Evolutionary conservation across 441 rosid genomes (phyloP), one percentile per base, ranked within the genome.

Genomic region (Daphne laureola): DNA sequence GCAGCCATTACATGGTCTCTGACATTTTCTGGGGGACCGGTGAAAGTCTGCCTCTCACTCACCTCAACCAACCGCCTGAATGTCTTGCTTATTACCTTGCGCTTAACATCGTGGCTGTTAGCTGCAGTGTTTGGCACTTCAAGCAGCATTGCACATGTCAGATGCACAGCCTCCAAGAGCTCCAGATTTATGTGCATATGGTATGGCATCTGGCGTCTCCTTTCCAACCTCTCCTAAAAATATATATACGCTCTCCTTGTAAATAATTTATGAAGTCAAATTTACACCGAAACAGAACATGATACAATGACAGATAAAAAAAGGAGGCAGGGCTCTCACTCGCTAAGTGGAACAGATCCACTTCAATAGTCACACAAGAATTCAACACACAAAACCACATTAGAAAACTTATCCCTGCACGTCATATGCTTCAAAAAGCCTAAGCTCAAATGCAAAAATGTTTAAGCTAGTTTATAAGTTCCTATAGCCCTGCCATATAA

Each of bases 101-200:
- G 73, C 67, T 77, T 81, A 31, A 69, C 74, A 54, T 77, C 80
- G 17, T 69, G 72, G 38, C 51, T 65, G 66, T 77, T 78, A 56
- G 85, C 87, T 26, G 87, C 87, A 78, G 81, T 81, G 74, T 73
- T 77, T 9, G 87, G 83, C 44, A 84, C 91, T 71, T 84, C 87
- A 31, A 84, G 80, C 35, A 81, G 81, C 91, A 84, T 84, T 46
- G 91, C 87, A 53, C 85, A 78, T 36, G 70, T 71, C 14, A 84
- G 79, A 61, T 84, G 87, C 25, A 77, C 82, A 38, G 91, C 81
- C 58, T 84, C 91, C 16, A 84, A 69, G 52, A 81, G 87, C 65
- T 84, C 91, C 15, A 81, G 83, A 69, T 84, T 84, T 55, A 84
- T 81, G 77, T 84, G 91, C 91, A 84, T 78, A 61, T 81, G 91